These are phyloP conservation scores for Hypoxylon sp. DNA, from an alignment of 2,329 filamentous ascomycete species.

Conservation along the genomic window DNA sequence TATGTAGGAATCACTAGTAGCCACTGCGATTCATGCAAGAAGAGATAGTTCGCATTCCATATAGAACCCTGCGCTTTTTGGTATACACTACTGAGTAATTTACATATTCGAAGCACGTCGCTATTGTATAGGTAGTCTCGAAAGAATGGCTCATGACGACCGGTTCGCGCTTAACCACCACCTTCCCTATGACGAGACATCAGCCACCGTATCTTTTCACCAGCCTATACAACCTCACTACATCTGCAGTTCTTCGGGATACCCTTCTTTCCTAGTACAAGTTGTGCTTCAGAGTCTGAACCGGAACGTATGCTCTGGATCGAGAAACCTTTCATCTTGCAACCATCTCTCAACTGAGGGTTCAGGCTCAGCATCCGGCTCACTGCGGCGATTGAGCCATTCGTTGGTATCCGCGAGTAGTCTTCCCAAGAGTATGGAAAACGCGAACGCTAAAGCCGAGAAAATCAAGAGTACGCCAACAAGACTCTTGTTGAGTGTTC, in stretches of 20 bases:
- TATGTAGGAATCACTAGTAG: too few species aligned
- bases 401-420: not conserved
- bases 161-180: not conserved
- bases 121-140: not conserved
- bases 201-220: not conserved
- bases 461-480: not conserved
- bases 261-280: not conserved
- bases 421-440: not conserved
- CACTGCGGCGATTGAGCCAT: not conserved
- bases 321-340: not conserved
- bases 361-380: not conserved
- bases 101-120: not conserved
- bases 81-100: not conserved
- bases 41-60: not conserved
- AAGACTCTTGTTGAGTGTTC: not conserved
- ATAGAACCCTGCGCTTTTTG: not conserved
- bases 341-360: not conserved
- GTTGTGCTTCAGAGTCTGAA: slow-evolving; percentile 6
- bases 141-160: not conserved
- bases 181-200: not conserved
- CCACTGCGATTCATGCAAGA: not conserved
- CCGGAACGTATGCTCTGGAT: not conserved
- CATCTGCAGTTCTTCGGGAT: not conserved
- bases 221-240: not conserved
- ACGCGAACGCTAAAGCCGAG: not conserved